Evolutionary conservation across 2,329 filamentous ascomycete genomes (phyloP).

Genomic region (Truncatella angustata): DNA sequence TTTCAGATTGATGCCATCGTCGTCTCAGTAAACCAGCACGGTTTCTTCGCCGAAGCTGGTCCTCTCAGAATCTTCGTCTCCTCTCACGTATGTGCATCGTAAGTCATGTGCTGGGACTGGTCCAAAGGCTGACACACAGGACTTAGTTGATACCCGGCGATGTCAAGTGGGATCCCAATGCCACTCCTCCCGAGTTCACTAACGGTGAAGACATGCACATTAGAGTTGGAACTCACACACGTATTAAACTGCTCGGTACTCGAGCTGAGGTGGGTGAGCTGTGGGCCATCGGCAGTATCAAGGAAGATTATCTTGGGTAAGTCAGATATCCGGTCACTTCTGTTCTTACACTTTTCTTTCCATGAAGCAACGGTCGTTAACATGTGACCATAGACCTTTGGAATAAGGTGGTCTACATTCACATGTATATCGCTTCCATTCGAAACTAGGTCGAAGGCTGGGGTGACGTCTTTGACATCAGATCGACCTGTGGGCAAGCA

Average conservation of each 20-base stretch:
- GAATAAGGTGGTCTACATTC: neutral
- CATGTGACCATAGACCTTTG: neutral
- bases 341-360: no score
- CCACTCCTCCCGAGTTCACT: slow-evolving; percentile 94
- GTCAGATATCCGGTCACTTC: no score
- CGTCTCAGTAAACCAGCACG: slow-evolving; percentile 84
- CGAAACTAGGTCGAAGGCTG: neutral
- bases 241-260: slow-evolving; percentile 91
- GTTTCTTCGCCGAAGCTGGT: slow-evolving; percentile 84
- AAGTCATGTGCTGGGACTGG: slow-evolving; percentile 4
- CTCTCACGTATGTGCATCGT: slow-evolving; percentile 62
- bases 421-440: neutral
- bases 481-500: neutral
- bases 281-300: slow-evolving; percentile 97
- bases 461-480: neutral
- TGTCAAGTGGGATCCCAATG: slow-evolving; percentile 92
- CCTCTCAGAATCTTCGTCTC: slow-evolving; percentile 78
- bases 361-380: neutral
- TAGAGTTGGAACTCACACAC: slow-evolving; percentile 88
- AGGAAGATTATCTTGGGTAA: slow-evolving; percentile 74
- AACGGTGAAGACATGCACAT: slow-evolving; percentile 94
- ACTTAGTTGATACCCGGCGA: slow-evolving; percentile 82
- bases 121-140: slow-evolving; percentile 22
- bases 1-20: slow-evolving; percentile 88
- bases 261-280: slow-evolving; percentile 92